Evolutionary conservation across 352 stramenopile species (phyloP).

Genomic region (Peronospora belbahrii): DNA sequence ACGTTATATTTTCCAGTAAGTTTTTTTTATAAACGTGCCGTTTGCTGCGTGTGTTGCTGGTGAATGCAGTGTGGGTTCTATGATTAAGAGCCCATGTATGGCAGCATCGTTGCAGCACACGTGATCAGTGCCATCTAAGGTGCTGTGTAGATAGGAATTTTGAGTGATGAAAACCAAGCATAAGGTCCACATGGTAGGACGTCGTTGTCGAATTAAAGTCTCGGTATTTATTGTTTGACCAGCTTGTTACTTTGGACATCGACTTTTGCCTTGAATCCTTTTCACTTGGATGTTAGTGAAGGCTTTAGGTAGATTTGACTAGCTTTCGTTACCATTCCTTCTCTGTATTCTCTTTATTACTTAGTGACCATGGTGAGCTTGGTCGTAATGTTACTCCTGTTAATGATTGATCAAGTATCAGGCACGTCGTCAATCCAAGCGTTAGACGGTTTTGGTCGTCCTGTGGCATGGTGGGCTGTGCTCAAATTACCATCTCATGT

Average conservation of each 20-base stretch:
- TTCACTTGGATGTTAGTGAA: no score
- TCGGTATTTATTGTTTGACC: constrained; percentile 36
- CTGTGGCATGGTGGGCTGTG: constrained; percentile 68
- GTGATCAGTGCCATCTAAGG: constrained; percentile 8
- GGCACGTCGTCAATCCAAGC: constrained; percentile 28
- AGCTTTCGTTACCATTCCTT: no score
- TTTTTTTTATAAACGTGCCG: constrained; percentile 19
- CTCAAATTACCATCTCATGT: constrained; percentile 63
- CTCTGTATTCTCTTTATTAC: no score
- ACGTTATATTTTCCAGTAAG: constrained; percentile 17
- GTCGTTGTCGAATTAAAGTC: constrained; percentile 30
- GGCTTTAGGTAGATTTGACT: no score
- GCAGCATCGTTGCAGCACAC: constrained; percentile 5
- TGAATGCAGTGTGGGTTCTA: no score
- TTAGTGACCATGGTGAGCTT: background rate
- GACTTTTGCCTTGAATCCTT: no score
- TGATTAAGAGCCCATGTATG: constrained; percentile 12
- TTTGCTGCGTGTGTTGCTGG: constrained; percentile 13
- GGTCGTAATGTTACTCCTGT: constrained; percentile 8
- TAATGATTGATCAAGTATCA: constrained; percentile 9
- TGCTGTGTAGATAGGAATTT: constrained; percentile 30
- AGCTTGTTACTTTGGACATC: no score
- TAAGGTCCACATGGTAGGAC: constrained; percentile 23
- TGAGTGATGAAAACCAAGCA: constrained; percentile 26
- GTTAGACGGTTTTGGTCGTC: constrained; percentile 46